Evolutionary conservation across 1,139 yeast genomes (phyloP).

Genomic region (Magnusiomyces tetraspermus): DNA sequence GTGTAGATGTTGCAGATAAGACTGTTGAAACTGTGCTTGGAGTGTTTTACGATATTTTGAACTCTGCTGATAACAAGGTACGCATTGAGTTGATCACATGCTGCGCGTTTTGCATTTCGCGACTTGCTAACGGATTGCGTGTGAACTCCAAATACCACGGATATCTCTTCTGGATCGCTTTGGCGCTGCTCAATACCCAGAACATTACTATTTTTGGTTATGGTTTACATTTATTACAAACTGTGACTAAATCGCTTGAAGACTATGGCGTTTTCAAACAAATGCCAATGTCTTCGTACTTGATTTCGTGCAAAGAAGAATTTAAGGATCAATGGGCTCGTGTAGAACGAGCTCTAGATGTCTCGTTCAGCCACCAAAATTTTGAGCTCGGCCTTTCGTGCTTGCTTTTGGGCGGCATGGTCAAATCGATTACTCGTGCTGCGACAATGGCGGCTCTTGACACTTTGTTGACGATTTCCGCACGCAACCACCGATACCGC

Average conservation of each 20-base stretch:
- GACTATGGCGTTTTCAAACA: conserved; percentile 24
- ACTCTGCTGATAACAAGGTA: conserved; percentile 30
- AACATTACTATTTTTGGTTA: conserved; percentile 20
- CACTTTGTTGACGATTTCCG: conserved; percentile 42
- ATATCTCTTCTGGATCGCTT: conserved; percentile 59
- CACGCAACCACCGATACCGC: conserved; percentile 26
- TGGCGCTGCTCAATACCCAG: conserved; percentile 32
- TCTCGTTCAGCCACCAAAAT: conserved; percentile 37
- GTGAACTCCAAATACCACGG: conserved; percentile 46
- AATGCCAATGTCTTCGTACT: conserved; percentile 19
- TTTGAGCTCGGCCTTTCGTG: conserved; percentile 50
- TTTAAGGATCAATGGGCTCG: conserved; percentile 39
- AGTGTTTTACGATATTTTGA: conserved; percentile 27
- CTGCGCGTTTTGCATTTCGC: conserved; percentile 38
- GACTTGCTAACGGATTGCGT: conserved; percentile 55
- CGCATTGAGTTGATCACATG: conserved; percentile 31
- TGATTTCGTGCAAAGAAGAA: conserved; percentile 36
- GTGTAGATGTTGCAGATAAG: conserved; percentile 52
- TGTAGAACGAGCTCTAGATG: conserved; percentile 40
- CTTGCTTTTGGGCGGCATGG: conserved; percentile 52
- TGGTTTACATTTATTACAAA: conserved; percentile 23
- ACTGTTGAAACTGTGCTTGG: conserved; percentile 42
- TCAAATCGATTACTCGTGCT: conserved; percentile 51
- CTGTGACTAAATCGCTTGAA: conserved; percentile 25
- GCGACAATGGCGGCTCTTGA: conserved; percentile 46